Conservation (phyloP, 169 alveolate species). For the Eimeria acervulina region DNA sequence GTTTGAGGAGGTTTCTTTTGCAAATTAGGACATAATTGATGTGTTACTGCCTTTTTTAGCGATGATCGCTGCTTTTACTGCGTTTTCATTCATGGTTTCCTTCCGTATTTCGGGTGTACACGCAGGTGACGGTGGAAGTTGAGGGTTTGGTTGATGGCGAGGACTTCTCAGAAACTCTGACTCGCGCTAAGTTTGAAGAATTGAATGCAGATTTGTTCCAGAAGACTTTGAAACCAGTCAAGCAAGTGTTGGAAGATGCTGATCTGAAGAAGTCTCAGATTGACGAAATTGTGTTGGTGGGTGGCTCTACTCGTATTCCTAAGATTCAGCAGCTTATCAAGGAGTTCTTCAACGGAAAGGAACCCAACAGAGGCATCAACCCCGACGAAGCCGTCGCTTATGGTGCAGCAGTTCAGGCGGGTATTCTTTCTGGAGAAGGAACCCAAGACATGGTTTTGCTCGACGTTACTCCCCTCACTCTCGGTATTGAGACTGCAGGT, state of each 20-base stretch:
- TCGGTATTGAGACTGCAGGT: slow-evolving; percentile 98
- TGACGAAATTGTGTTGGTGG: slow-evolving; percentile 98
- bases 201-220: slow-evolving; percentile 93
- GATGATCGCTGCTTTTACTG: too few relatives aligned
- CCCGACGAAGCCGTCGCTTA: slow-evolving; percentile 98
- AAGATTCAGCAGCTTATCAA: slow-evolving; percentile 95
- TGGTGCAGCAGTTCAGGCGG: slow-evolving; percentile 98
- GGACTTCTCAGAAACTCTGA: slow-evolving; percentile 93
- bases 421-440: slow-evolving; percentile 95
- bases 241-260: slow-evolving; percentile 94
- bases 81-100: background rate
- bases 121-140: slow-evolving; percentile 89
- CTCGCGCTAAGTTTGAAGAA: slow-evolving; percentile 97
- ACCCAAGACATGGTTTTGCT: slow-evolving; percentile 94
- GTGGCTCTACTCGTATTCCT: slow-evolving; percentile 98
- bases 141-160: slow-evolving; percentile 94
- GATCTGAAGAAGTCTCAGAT: slow-evolving; percentile 93
- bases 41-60: too few relatives aligned
- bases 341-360: slow-evolving; percentile 96
- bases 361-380: slow-evolving; percentile 95
- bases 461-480: slow-evolving; percentile 97
- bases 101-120: background rate
- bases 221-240: slow-evolving; percentile 94
- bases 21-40: background rate
- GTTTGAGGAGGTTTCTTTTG: background rate